Evolutionary conservation across 2,329 filamentous ascomycete species (phyloP).

Genomic region (Monosporascus ibericus): DNA sequence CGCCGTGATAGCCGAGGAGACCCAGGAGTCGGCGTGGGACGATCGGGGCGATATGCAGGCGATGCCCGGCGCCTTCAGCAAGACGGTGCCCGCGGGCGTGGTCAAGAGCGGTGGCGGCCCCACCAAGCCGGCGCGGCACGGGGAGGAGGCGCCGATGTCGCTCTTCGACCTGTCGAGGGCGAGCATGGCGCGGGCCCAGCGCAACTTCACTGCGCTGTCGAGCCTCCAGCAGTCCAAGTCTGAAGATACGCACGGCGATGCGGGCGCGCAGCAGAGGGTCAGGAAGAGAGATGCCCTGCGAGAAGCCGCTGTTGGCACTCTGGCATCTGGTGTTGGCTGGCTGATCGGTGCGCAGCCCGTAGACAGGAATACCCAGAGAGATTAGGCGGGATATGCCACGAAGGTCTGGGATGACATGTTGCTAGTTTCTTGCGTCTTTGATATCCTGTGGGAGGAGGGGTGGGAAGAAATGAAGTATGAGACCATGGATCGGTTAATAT

Average conservation of each 20-base stretch:
- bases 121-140: conserved; percentile 26
- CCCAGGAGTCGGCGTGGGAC: conserved; percentile 66
- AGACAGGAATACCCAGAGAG: conserved; percentile 21
- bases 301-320: conserved; percentile 60
- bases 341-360: conserved; percentile 51
- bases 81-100: conserved; percentile 24
- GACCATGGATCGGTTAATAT: no score
- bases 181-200: conserved; percentile 52
- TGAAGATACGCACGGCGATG: conserved; percentile 17
- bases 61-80: conserved; percentile 50
- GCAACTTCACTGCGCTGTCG: conserved; percentile 51
- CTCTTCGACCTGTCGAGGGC: conserved; percentile 59
- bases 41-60: conserved; percentile 53
- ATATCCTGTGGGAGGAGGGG: no score
- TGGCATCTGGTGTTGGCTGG: conserved; percentile 64
- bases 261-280: conserved; percentile 36
- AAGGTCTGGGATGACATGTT: no score
- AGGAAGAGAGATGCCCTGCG: conserved; percentile 68
- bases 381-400: conserved; percentile 6
- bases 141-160: conserved; percentile 54
- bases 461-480: no score
- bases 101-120: conserved; percentile 17
- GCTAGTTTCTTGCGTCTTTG: no score
- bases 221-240: conserved; percentile 39
- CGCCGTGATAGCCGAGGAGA: conserved; percentile 59